Evolutionary conservation across 768 basidiomycete species (phyloP).

Genomic region (Filobasidium floriforme): DNA sequence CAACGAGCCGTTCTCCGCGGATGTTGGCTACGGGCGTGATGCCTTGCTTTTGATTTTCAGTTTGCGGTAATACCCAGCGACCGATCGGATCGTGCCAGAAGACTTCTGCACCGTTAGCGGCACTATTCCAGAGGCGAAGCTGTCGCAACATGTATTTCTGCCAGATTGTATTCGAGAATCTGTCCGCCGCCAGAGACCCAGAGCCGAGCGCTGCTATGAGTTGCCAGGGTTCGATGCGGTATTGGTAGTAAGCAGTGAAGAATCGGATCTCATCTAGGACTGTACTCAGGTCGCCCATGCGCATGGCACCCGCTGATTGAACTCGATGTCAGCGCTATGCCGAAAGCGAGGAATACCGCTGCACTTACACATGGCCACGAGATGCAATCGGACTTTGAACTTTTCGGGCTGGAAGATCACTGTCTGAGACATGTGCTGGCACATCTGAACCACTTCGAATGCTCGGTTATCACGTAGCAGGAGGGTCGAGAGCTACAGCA

Average conservation of each 20-base stretch:
- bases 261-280: conserved; percentile 71
- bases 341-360: too few species aligned
- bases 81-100: conserved; percentile 52
- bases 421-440: conserved; percentile 39
- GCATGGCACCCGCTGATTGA: conserved; percentile 62
- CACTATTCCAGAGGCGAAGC: conserved; percentile 60
- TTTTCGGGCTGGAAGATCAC: conserved; percentile 25
- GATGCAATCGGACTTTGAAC: conserved; percentile 53
- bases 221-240: conserved; percentile 76
- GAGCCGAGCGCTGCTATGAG: conserved; percentile 65
- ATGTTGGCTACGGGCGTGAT: background rate
- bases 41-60: conserved; percentile 46
- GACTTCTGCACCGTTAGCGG: conserved; percentile 59
- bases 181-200: conserved; percentile 62
- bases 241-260: conserved; percentile 67
- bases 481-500: conserved; percentile 39
- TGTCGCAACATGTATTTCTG: conserved; percentile 81
- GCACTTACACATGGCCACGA: conserved; percentile 66
- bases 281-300: conserved; percentile 52
- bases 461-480: conserved; percentile 42
- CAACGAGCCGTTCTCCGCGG: conserved; percentile 1
- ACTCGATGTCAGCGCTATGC: conserved; percentile 2
- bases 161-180: conserved; percentile 67
- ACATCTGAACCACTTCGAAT: conserved; percentile 37
- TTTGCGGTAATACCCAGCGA: conserved; percentile 20